Base-by-base conservation (phyloP, 208 protist species). In the Crithidia sp. region DNA sequence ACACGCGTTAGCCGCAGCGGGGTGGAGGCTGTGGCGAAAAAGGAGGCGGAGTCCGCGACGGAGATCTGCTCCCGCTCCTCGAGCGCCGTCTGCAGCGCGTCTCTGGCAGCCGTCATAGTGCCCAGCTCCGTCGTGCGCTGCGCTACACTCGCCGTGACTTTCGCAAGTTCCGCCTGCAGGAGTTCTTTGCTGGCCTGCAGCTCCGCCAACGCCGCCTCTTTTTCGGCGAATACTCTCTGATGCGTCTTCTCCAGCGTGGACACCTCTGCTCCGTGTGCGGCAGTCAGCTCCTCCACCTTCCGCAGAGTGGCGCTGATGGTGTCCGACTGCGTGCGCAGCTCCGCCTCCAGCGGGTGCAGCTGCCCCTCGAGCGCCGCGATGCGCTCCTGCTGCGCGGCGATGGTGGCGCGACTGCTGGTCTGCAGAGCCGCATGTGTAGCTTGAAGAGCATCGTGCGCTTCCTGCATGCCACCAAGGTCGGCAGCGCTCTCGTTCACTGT, bases 301-400 rank as follows among this genome's bases (percentile, higher is more conserved):
- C 50, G 71, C 54, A 68, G 41, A 16, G 62, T 69, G 3, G 62
- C 54, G 6, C 39, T 41, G 52, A 76, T 76, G 2, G 58, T 64
- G 13, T 52, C 9, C 36, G 62, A n/a, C 71, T 76, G 71, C 28
- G 54, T 36, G 44, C 69, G 61, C 60, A 76, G 43, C 52, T 75
- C 70, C 19, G 39, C 7, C 57, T 76, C 71, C 44, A 76, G 44
- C 0, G 61, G 62, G 8, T 55, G 16, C 52, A 76, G 14, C 54
- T 69, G 71, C 3, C 52, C 43, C 57, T 76, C 71, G 53, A 76
- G 61, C 53, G 16, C 62, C 7, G 62, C 45, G 40, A 76, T 76
- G 62, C 61, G 71, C 37, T 61, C 45, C 43, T 63, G 60, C 36
- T 68, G 43, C 37, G 62, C 28, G 2, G 62, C 45, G 13, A n/a